Evolutionary conservation across 768 basidiomycete species (phyloP), one percentile per base, ranked within the genome.

Genomic region (Rhodotorula kratochvilovae): DNA sequence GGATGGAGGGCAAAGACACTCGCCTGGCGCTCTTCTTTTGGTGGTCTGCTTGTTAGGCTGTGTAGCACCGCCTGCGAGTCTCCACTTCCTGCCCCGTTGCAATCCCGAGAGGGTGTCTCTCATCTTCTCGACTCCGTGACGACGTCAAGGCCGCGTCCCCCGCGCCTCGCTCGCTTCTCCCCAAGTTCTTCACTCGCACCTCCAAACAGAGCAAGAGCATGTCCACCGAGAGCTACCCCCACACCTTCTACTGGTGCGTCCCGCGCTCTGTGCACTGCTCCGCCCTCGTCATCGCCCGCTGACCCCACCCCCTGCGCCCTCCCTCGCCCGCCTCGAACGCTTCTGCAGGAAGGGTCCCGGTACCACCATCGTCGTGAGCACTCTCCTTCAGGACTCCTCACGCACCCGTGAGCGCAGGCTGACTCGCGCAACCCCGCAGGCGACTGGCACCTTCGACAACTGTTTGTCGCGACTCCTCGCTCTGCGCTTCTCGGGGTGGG

Each of bases 371-470:
- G 35, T 67, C 17, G 64, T 63, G 25, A 31, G 68, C 33, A 5
- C 33, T 43, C 13, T 5, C 16, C 43, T 89, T 89, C 88, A n/a
- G n/a, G 31, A 31, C 88, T 88, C 71, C 82, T 0, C 42, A 23
- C 56, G 35, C 25, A 31, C 27, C 6, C 3, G 16, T 12, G 8
- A 8, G 15, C 58, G 16, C 27, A 25, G 21, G 6, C 27, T 56
- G n/a, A 25, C 51, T 29, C 23, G 27, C 7, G 21, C 12, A 17
- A 8, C 16, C 15, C 48, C 27, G 35, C 63, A 66, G 77, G 85
- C 88, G 67, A 90, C 89, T 31, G 90, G 90, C 48, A 85, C 87
- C 42, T 91, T 91, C 79, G 90, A 91, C 83, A 81, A 88, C 48
- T 80, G 90, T 89, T 78, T 73, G 86, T 71, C 27, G 36, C 11